A percentile compares a stretch with the other conserved stretches of the same genome.
phyloP scores from a whole-genome alignment of 805 yeast genomes.

The Saturnispora mendoncae region DNA sequence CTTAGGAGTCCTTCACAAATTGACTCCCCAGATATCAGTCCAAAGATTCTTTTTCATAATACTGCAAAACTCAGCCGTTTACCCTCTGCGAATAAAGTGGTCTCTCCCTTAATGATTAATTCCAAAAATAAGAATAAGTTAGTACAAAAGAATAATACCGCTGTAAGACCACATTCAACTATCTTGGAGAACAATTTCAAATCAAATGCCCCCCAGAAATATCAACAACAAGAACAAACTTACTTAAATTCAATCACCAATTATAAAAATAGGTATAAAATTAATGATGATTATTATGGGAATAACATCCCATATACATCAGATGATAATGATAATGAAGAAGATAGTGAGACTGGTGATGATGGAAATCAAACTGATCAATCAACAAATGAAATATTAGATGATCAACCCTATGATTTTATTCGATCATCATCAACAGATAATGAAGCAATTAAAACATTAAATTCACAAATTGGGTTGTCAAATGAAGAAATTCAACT shows the following conservation, averaged over 20 bases:
- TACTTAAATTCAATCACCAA: conserved; percentile 38
- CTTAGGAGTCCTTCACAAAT: neutral
- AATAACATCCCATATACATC: conserved; percentile 27
- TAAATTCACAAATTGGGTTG: conserved; percentile 29
- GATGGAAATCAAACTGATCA: conserved; percentile 4
- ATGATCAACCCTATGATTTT: conserved; percentile 14
- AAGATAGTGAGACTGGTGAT: conserved; percentile 20
- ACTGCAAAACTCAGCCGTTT: conserved; percentile 3
- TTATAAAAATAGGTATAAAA: conserved; percentile 25
- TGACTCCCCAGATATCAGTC: conserved; percentile 2
- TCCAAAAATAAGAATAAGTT: neutral
- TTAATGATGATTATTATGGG: conserved; percentile 46
- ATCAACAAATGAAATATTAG: neutral
- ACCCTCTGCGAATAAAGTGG: conserved; percentile 1
- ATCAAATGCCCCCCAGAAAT: conserved; percentile 31
- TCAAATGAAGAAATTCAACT: conserved; percentile 25
- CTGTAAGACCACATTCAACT: conserved; percentile 23
- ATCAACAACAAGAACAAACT: conserved; percentile 45
- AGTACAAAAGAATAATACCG: neutral
- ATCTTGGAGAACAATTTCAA: conserved; percentile 27
- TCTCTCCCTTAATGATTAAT: neutral
- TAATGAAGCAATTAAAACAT: conserved; percentile 24
- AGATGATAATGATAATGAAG: conserved; percentile 29
- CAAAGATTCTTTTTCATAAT: neutral
- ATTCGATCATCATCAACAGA: conserved; percentile 16